phyloP scores from a whole-genome alignment of 2,329 filamentous ascomycete genomes.

The Eurotiales sp. region DNA sequence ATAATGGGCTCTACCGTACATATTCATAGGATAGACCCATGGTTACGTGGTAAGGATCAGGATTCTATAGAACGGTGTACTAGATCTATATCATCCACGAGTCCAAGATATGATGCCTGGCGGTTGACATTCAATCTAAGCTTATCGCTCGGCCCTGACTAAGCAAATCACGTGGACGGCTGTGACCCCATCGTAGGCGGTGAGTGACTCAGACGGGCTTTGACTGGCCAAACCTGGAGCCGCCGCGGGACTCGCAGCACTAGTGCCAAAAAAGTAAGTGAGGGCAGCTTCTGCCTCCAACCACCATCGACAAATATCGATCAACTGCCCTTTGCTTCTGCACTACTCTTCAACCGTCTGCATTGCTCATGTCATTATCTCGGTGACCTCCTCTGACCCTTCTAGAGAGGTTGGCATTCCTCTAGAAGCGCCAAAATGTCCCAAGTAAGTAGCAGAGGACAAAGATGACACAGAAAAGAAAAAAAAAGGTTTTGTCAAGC shows the following conservation, averaged over 20 bases:
- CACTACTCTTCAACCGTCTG: slow-evolving; percentile 2
- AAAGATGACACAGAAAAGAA: not conserved
- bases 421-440: slow-evolving; percentile 63
- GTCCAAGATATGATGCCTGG: no score
- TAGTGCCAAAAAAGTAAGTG: slow-evolving; percentile 16
- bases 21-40: no score
- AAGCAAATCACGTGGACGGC: slow-evolving; percentile 23
- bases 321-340: slow-evolving; percentile 4
- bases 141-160: no score
- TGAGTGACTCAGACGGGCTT: slow-evolving; percentile 5
- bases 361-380: slow-evolving; percentile 12
- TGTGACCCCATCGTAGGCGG: no score
- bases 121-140: no score
- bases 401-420: slow-evolving; percentile 77
- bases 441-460: slow-evolving; percentile 48
- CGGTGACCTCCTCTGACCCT: slow-evolving; percentile 67
- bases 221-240: no score
- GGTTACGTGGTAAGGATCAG: no score
- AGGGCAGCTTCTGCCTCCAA: slow-evolving; percentile 18
- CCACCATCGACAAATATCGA: not conserved
- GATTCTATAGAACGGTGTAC: no score
- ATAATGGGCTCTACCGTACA: no score
- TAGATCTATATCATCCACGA: no score
- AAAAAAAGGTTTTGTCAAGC: slow-evolving; percentile 1
- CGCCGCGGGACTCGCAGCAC: slow-evolving; percentile 5